Evolutionary conservation across 2,329 filamentous ascomycete species (phyloP).

Genomic region (Epichloe baconii): DNA sequence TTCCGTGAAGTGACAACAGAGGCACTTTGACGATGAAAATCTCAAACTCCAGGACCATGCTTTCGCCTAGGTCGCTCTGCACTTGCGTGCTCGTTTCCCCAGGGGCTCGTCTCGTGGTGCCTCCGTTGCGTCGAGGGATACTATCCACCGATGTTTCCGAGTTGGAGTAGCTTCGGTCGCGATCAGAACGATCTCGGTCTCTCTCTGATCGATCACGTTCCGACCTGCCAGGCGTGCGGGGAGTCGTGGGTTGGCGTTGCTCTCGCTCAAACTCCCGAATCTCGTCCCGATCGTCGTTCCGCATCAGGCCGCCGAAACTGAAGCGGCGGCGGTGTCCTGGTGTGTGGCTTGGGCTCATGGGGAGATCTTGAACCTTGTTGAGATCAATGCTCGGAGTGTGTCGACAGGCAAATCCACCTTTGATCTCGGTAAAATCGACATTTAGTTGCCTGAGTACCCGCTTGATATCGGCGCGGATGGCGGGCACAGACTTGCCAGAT

Average conservation of each 20-base stretch:
- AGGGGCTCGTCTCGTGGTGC: slow-evolving; percentile 42
- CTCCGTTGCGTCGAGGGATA: slow-evolving; percentile 39
- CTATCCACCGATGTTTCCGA: slow-evolving; percentile 79
- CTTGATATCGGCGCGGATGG: slow-evolving; percentile 83
- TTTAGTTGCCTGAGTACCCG: slow-evolving; percentile 76
- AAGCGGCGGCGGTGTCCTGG: slow-evolving; percentile 62
- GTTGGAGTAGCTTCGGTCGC: slow-evolving; percentile 66
- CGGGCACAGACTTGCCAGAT: slow-evolving; percentile 73
- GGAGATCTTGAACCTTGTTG: slow-evolving; percentile 54
- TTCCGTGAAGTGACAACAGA: slow-evolving; percentile 79
- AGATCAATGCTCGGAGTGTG: slow-evolving; percentile 84
- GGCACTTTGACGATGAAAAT: slow-evolving; percentile 98
- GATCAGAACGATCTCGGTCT: slow-evolving; percentile 21
- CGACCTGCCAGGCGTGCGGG: slow-evolving; percentile 30
- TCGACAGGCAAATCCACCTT: slow-evolving; percentile 81
- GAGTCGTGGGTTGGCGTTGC: slow-evolving; percentile 22
- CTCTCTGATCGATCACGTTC: slow-evolving; percentile 11
- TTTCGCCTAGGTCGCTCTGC: slow-evolving; percentile 75
- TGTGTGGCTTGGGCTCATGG: slow-evolving; percentile 42
- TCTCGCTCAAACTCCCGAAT: slow-evolving; percentile 44
- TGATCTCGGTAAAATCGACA: slow-evolving; percentile 86
- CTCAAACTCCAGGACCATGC: slow-evolving; percentile 79
- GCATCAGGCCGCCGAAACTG: slow-evolving; percentile 59
- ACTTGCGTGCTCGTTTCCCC: slow-evolving; percentile 89
- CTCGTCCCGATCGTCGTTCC: slow-evolving; percentile 53